A percentile compares a stretch with the other conserved stretches of the same genome.
Evolutionary conservation across 1,139 yeast genomes (phyloP).

Genomic region (Casaregolazyma suthepensis): DNA sequence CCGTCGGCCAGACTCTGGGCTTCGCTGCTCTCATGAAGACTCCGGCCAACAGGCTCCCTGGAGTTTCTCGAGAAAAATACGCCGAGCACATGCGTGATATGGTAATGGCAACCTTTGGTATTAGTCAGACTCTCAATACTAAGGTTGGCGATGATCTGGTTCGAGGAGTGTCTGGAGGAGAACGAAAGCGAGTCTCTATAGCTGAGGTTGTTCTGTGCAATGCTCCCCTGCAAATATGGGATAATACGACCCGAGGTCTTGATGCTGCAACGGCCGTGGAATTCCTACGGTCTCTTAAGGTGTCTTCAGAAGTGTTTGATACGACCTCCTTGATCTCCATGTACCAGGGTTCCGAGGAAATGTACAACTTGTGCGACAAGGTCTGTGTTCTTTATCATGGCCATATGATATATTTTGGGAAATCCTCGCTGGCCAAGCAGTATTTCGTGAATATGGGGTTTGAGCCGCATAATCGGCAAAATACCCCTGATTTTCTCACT

Average conservation of each 20-base stretch:
- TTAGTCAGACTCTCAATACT: constrained; percentile 61
- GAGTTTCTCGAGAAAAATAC: constrained; percentile 50
- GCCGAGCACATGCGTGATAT: constrained; percentile 61
- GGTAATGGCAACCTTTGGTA: constrained; percentile 67
- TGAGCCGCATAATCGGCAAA: constrained; percentile 66
- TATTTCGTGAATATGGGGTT: constrained; percentile 66
- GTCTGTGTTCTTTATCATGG: constrained; percentile 72
- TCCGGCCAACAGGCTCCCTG: constrained; percentile 58
- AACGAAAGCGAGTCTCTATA: constrained; percentile 74
- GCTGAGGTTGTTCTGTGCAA: constrained; percentile 62
- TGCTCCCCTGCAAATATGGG: constrained; percentile 64
- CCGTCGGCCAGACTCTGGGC: constrained; percentile 63
- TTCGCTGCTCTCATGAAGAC: constrained; percentile 62
- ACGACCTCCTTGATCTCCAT: constrained; percentile 69
- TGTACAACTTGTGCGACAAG: constrained; percentile 68
- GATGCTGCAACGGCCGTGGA: constrained; percentile 75
- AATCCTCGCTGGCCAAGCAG: constrained; percentile 49
- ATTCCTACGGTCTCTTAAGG: constrained; percentile 61
- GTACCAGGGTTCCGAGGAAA: constrained; percentile 77
- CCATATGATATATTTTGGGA: constrained; percentile 70
- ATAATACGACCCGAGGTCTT: constrained; percentile 69
- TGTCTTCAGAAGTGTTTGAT: constrained; percentile 52
- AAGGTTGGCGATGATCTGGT: constrained; percentile 66
- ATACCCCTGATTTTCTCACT: constrained; percentile 78
- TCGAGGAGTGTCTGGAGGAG: constrained; percentile 83